Base-by-base conservation (phyloP, 2,329 filamentous ascomycete genomes). In the Xylaria sp. region DNA sequence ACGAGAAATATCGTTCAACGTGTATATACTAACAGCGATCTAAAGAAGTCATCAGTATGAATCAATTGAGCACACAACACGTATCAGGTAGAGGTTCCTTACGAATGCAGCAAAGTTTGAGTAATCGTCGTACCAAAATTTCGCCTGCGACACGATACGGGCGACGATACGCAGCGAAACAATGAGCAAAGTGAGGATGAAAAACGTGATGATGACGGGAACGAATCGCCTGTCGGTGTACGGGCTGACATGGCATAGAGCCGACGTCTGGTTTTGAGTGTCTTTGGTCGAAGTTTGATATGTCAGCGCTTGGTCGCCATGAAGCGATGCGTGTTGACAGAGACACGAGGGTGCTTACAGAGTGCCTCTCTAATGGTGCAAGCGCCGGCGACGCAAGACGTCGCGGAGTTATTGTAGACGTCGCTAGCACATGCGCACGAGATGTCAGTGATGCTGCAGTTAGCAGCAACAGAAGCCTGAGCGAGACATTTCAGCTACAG, bases 121-220 rank as follows among this genome's bases (percentile, higher is more conserved):
- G 33, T 62, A 62, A 49, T 62, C 60, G n/a, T 62, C 60, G 12
- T 54, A 62, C 60, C 60, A 57, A 19, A 62, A 58, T 33, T 53
- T 45, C 4, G 37, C 60, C 42, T 62, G 28, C 7, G 40, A 53
- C 33, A 58, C 40, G 4, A 54, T 14, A n/a, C 60, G 25, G 6
- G 60, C 28, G 19, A 42, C 47, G 35, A 53, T 15, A 7, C 60
- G 60, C 19, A 62, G 40, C 23, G 42, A 25, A 17, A 62, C 23
- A 14, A 43, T 42, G 12, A 62, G 53, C 7, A 54, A 40, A 25
- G 60, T 38, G 17, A 57, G 28, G 7, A 49, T 17, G 33, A 62
- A 62, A 9, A 62, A 58, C 9, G 60, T 25, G 17, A 62, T 53
- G 19, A 38, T 54, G 9, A 62, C 15, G 6, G 60, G 53, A n/a